Conservation (phyloP, 2,329 filamentous ascomycete species). For the Cytospora schulzeri region DNA sequence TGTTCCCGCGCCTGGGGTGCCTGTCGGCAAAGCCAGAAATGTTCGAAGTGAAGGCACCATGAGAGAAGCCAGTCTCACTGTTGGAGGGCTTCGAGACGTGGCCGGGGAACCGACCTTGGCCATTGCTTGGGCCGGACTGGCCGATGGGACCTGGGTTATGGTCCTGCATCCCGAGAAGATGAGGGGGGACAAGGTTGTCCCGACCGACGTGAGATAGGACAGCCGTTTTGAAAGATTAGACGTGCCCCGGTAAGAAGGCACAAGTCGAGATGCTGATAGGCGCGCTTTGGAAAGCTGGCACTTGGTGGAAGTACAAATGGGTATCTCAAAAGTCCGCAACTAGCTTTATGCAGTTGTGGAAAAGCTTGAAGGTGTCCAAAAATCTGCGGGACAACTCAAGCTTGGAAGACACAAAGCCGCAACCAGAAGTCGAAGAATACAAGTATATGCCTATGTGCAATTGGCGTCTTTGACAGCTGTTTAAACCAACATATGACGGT, state of each 20-base stretch:
- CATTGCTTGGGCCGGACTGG: slow-evolving; percentile 58
- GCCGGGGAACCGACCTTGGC: slow-evolving; percentile 64
- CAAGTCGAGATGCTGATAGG: slow-evolving; percentile 38
- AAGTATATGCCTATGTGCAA: slow-evolving; percentile 26
- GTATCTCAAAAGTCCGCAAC: slow-evolving; percentile 29
- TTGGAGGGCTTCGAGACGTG: slow-evolving; percentile 80
- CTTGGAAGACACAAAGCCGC: slow-evolving; percentile 22
- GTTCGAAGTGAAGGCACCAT: slow-evolving; percentile 89
- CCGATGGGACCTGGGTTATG: slow-evolving; percentile 64
- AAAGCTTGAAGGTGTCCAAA: slow-evolving; percentile 19
- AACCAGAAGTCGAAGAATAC: slow-evolving; percentile 25
- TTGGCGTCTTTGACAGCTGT: slow-evolving; percentile 11
- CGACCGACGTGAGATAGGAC: slow-evolving; percentile 74
- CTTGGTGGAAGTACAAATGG: slow-evolving; percentile 26
- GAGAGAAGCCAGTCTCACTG: slow-evolving; percentile 87
- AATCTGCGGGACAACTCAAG: slow-evolving; percentile 24
- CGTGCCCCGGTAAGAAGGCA: slow-evolving; percentile 57
- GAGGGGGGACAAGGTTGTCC: slow-evolving; percentile 86
- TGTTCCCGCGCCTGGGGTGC: slow-evolving; percentile 80
- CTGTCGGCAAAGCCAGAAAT: slow-evolving; percentile 83
- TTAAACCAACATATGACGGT: slow-evolving; percentile 17
- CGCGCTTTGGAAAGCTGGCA: slow-evolving; percentile 33
- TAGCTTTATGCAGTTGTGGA: slow-evolving; percentile 12
- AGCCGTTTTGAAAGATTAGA: slow-evolving; percentile 74
- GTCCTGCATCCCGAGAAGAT: slow-evolving; percentile 90